These are phyloP conservation scores for Panicum hallii DNA, from an alignment of 202 grass and related monocot species.

Conservation along the genomic window DNA sequence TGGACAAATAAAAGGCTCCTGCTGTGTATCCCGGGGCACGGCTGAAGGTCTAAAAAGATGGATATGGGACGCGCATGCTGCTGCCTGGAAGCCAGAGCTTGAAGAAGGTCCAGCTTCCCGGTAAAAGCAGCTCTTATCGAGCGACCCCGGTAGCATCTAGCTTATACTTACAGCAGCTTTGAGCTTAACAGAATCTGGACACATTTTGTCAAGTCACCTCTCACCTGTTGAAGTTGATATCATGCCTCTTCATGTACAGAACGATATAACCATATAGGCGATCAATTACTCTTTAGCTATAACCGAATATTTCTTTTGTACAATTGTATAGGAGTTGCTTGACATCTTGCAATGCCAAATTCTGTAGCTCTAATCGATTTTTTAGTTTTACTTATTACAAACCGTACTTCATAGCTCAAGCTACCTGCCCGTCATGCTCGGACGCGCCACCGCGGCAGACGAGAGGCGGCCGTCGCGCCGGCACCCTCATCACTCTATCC, in stretches of 20 bases:
- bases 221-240: slow-evolving; percentile 19
- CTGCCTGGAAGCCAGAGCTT: neutral
- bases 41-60: slow-evolving; percentile 54
- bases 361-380: no score
- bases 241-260: slow-evolving; percentile 33
- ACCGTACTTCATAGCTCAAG: no score
- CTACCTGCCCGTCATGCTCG: no score
- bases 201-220: slow-evolving; percentile 17
- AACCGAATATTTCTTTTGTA: neutral
- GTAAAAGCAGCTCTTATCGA: neutral
- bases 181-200: slow-evolving; percentile 3
- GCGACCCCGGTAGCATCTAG: neutral
- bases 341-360: neutral
- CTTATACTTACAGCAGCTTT: slow-evolving; percentile 2
- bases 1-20: slow-evolving; percentile 31
- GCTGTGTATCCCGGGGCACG: slow-evolving; percentile 53
- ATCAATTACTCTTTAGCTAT: neutral
- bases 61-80: neutral
- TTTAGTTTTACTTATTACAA: no score
- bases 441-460: no score
- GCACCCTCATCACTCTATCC: no score
- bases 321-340: neutral
- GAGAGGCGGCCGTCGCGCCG: no score
- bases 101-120: neutral
- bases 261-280: slow-evolving; percentile 1